A percentile compares a stretch with the other conserved stretches of the same genome.
phyloP scores from a whole-genome alignment of 768 basidiomycete genomes.

The Mycena rosella region DNA sequence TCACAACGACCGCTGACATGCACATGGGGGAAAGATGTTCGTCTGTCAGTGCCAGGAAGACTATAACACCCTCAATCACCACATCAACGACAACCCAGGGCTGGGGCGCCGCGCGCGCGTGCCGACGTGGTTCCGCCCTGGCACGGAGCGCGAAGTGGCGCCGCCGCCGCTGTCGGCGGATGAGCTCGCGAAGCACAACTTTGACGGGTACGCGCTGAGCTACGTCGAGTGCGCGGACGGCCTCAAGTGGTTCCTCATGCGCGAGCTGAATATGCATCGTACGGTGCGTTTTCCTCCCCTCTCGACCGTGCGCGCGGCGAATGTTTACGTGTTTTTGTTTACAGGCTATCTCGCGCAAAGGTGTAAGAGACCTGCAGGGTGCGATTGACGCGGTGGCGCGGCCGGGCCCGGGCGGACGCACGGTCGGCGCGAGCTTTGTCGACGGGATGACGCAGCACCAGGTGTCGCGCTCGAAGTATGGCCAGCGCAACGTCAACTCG shows the following conservation, averaged over 20 bases:
- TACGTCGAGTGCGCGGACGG: conserved; percentile 83
- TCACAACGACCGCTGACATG: not conserved
- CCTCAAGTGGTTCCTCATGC: conserved; percentile 77
- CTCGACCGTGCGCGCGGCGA: too few species aligned
- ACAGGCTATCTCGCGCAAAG: conserved; percentile 75
- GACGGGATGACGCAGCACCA: conserved; percentile 69
- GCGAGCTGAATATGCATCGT: conserved; percentile 75
- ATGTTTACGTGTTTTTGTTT: not conserved
- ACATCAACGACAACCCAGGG: conserved; percentile 74
- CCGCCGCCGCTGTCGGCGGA: conserved; percentile 70
- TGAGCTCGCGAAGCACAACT: conserved; percentile 72
- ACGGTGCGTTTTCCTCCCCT: conserved; percentile 58
- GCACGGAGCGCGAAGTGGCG: conserved; percentile 49
- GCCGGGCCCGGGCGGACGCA: conserved; percentile 52
- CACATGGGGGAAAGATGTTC: conserved; percentile 77
- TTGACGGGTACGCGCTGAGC: conserved; percentile 89
- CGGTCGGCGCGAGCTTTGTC: conserved; percentile 72
- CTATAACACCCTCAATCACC: conserved; percentile 74
- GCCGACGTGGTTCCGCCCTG: conserved; percentile 75
- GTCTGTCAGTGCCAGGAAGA: conserved; percentile 89
- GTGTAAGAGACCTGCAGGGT: conserved; percentile 57
- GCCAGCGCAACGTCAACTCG: conserved; percentile 70
- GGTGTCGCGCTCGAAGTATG: conserved; percentile 80
- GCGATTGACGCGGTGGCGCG: conserved; percentile 75
- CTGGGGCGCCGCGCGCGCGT: conserved; percentile 66